These are phyloP conservation scores for Polyporus tsugae DNA, from an alignment of 1,284 basidiomycete species.

Conservation along the genomic window DNA sequence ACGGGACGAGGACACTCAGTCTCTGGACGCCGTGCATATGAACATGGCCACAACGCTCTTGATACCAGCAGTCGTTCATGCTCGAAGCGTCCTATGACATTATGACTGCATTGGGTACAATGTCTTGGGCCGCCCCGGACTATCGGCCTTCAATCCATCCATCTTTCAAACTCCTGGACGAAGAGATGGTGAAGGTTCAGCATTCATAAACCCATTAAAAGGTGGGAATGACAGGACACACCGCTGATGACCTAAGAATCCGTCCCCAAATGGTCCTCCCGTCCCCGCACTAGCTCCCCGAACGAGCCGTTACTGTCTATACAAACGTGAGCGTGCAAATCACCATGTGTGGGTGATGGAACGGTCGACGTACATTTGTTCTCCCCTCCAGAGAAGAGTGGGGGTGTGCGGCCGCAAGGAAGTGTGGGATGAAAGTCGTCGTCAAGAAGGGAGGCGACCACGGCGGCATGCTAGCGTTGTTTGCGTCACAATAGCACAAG, in stretches of 20 bases:
- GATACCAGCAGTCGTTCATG: background rate
- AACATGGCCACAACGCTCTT: background rate
- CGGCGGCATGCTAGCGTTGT: slow-evolving; percentile 5
- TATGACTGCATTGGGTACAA: background rate
- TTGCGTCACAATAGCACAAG: background rate
- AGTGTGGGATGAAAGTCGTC: slow-evolving; percentile 25
- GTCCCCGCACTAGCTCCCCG: slow-evolving; percentile 3
- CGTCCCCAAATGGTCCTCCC: background rate
- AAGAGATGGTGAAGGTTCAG: background rate
- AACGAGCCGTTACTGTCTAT: background rate
- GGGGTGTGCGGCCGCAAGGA: slow-evolving; percentile 39
- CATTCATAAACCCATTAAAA: background rate
- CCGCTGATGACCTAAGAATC: background rate
- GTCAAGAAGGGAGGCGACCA: slow-evolving; percentile 10
- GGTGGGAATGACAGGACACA: background rate
- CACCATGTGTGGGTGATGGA: slow-evolving; percentile 7
- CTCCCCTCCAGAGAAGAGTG: background rate
- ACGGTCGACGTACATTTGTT: background rate
- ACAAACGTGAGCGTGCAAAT: background rate
- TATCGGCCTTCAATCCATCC: background rate
- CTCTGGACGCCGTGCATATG: background rate
- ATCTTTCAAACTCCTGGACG: background rate
- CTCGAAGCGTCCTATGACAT: background rate
- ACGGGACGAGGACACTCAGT: background rate
- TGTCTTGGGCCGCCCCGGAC: background rate